Evolutionary conservation across 2,329 filamentous ascomycete species (phyloP), one percentile per base, ranked within the genome.

Genomic region (Clarireedia paspali): DNA sequence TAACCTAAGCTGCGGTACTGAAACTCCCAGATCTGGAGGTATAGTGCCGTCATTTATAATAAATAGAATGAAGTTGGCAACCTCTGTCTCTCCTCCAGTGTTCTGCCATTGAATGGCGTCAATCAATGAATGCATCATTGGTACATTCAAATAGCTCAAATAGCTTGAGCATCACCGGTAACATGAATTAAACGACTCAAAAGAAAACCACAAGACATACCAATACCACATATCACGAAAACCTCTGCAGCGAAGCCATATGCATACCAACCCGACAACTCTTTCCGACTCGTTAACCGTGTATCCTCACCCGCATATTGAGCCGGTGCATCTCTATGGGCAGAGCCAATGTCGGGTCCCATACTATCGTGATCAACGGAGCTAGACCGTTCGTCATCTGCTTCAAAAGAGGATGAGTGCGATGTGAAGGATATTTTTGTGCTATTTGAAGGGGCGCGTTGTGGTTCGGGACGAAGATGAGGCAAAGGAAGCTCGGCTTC

Each of bases 181-280:
- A 12, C 23, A 20, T 23, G 23, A 44, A 44, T 23, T 23, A 44
- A 44, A 44, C 20, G 26, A n/a, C 42, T 3, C 20, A 50, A 50
- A 34, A 27, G 27, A 55, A 55, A n/a, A 50, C 6, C 20, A 36
- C 53, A 34, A 34, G 53, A 75, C 84, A 69, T 71, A 89, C 91
- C 84, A 69, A 88, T 82, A 23, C 84, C 92, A 71, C 94, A 97
- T 56, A 97, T 89, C 15, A 95, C 89, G 70, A 96, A 97, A 53
- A 95, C 92, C 74, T 99, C 94, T 20, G 92, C 91, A 24, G 94
- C 94, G 78, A 95, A 97, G 44, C 88, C 88, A 75, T 97, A 97
- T 70, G 87, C 87, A 73, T 97, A 99, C 89, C 95, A 99, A 64
- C 92, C 94, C 40, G 84, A 77, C 58, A 97, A 80, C 79, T 99